A percentile compares a stretch with the other conserved stretches of the same genome.
Conservation (phyloP, 352 stramenopile species). For the Globisporangium cylindrosporum region DNA sequence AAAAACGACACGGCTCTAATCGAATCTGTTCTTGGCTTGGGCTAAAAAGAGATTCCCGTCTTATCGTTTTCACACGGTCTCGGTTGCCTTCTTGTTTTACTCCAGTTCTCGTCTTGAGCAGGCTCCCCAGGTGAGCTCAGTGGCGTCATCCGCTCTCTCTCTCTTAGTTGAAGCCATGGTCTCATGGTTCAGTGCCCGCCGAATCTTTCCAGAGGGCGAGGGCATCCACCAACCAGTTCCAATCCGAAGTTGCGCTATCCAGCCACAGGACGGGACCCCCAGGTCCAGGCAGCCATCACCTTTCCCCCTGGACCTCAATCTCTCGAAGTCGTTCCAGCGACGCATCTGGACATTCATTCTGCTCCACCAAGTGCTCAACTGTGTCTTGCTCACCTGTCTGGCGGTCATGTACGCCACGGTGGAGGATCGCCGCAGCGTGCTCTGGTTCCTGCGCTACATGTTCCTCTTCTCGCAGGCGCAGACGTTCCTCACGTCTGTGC, state of each 20-base stretch:
- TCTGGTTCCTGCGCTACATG: constrained; percentile 4
- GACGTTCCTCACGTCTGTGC: background rate
- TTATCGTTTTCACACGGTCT: too few relatives aligned
- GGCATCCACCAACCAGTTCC: background rate
- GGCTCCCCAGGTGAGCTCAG: too few relatives aligned
- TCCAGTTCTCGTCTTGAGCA: too few relatives aligned
- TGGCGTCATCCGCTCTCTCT: too few relatives aligned
- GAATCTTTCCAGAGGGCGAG: background rate
- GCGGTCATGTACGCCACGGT: background rate
- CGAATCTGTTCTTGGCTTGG: too few relatives aligned
- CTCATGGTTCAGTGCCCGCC: background rate
- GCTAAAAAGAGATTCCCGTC: too few relatives aligned
- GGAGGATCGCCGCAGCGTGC: background rate
- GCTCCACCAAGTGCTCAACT: constrained; percentile 3
- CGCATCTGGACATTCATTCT: background rate
- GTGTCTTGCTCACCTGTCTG: background rate
- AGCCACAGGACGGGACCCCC: background rate
- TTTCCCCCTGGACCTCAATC: background rate
- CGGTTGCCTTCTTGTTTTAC: too few relatives aligned
- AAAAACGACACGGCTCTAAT: too few relatives aligned
- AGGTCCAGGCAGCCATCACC: background rate
- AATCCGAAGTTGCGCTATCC: background rate
- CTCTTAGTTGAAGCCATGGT: background rate
- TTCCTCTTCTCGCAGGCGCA: constrained; percentile 1
- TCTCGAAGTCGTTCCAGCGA: background rate